Conservation (phyloP, 345 rosid species). For the Citrus maxima region DNA sequence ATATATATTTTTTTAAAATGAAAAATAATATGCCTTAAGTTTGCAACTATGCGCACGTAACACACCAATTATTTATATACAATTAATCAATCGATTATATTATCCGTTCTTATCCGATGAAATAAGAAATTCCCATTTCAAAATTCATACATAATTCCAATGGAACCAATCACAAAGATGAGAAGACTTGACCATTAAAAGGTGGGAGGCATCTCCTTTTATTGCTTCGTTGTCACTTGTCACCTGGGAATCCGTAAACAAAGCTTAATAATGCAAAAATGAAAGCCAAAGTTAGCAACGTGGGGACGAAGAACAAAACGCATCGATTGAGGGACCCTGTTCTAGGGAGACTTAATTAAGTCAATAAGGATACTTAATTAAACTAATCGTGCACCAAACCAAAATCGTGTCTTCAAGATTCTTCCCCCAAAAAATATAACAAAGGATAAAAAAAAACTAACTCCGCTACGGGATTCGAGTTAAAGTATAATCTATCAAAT, state of each 20-base stretch:
- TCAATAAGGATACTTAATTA: neutral
- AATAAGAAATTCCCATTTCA: too few relatives aligned
- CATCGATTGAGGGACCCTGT: neutral
- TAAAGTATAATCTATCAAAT: neutral
- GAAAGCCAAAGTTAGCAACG: too few relatives aligned
- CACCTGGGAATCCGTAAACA: constrained; percentile 9
- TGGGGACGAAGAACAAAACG: neutral
- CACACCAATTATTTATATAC: too few relatives aligned
- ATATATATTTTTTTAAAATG: too few relatives aligned
- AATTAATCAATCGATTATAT: too few relatives aligned
- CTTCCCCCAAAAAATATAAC: too few relatives aligned
- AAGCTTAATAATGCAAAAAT: neutral
- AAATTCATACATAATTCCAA: too few relatives aligned
- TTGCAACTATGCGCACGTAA: too few relatives aligned
- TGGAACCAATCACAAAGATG: neutral
- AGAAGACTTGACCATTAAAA: neutral
- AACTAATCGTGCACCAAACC: neutral
- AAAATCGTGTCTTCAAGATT: neutral
- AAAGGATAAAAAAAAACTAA: neutral
- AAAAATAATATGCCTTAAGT: too few relatives aligned
- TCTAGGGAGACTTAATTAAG: neutral
- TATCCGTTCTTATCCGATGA: too few relatives aligned
- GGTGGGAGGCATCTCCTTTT: neutral
- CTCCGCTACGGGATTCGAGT: neutral
- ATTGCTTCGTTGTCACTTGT: neutral